Base-by-base conservation (phyloP, 2,329 filamentous ascomycete species). In the Fusarium sp. region DNA sequence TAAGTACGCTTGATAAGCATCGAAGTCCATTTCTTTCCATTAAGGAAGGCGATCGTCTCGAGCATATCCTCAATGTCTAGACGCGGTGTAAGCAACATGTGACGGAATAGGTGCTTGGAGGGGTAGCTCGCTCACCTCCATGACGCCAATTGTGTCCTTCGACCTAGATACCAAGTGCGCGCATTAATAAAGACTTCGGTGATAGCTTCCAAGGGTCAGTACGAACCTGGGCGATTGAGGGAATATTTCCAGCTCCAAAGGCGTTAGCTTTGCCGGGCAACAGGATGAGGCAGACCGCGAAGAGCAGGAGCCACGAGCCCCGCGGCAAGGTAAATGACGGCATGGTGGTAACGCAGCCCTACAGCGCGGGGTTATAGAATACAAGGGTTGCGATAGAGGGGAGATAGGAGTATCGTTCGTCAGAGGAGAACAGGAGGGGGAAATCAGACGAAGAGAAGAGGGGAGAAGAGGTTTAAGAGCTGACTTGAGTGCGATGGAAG, bases 11-110 rank as follows among this genome's bases (percentile, higher is more conserved):
- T 92, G 62, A 96, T 88, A 83, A 93, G 90, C 86, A 93, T 91
- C 16, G 91, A 91, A 2, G 92, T 93, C 94, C 94, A 96, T 85
- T 96, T 96, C 80, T 95, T 94, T 66, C 93, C 93, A 72, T 92
- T 88, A 66, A 96, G 87, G 78, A 94, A 95, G 33, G 92, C 90
- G 73, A 96, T 84, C 7, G 91, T 93, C 82, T 93, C 92, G 77
- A 96, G 90, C 84, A 94, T 91, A 81, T 96, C 94, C 84, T 95
- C 92, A 71, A 95, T 94, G 80, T 95, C 93, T 89, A 64, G 29
- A 62, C 40, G 59, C 10, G 20, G 55, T 38, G 69, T 68, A 29
- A 78, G 75, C 63, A 59, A 38, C 55, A 55, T 40, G 42, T 64
- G 44, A 66, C 51, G 62, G 57, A 64, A 53, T 16, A 49, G 29